phyloP scores from a whole-genome alignment of 257 asterid genomes.

The Echites panduratus region DNA sequence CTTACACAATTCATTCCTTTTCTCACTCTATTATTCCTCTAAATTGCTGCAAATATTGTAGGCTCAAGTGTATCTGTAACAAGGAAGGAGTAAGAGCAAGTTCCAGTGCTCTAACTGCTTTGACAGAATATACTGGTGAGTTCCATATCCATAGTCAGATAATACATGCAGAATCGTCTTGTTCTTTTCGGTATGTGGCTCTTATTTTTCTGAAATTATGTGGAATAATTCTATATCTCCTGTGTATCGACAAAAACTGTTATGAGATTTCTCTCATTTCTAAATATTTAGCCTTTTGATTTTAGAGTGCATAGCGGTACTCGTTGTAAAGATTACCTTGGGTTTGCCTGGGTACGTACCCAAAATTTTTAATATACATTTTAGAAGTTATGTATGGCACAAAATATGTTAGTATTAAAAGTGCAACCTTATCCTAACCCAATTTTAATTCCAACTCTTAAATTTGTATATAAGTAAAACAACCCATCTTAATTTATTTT shows the following conservation, averaged over 20 bases:
- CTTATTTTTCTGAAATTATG: neutral
- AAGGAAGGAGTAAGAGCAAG: conserved; percentile 69
- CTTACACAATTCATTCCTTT: neutral
- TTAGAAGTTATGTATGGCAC: too few relatives aligned
- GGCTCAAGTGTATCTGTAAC: conserved; percentile 90
- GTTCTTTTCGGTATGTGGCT: neutral
- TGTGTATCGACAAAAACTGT: neutral
- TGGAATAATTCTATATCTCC: neutral
- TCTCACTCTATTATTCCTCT: conserved; percentile 10
- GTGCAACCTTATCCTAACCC: too few relatives aligned
- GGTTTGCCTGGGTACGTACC: too few relatives aligned
- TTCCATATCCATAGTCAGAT: conserved; percentile 8
- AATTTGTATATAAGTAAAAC: too few relatives aligned
- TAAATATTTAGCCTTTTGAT: too few relatives aligned
- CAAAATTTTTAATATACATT: too few relatives aligned
- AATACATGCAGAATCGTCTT: neutral
- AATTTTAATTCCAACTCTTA: too few relatives aligned
- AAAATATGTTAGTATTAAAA: too few relatives aligned
- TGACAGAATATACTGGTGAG: conserved; percentile 81
- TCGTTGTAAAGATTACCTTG: too few relatives aligned
- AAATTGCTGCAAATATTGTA: conserved; percentile 25
- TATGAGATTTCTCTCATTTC: neutral
- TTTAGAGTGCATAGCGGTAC: too few relatives aligned
- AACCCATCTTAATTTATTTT: too few relatives aligned
- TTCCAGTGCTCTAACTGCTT: conserved; percentile 72